Base-by-base conservation (phyloP, 345 rosid genomes). In the Turritis glabra region DNA sequence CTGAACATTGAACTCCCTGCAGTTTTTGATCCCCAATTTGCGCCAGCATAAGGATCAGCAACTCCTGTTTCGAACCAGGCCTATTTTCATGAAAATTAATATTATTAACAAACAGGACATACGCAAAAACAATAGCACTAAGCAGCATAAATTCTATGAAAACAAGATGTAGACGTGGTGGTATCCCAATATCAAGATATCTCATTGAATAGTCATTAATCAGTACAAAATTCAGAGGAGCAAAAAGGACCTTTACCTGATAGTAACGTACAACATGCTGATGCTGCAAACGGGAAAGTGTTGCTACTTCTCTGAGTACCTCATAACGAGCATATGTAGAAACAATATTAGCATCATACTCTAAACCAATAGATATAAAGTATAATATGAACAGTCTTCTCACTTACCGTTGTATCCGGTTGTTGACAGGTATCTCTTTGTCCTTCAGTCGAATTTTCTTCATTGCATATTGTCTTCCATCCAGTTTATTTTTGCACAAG, bases 231-330 rank as follows among this genome's bases (percentile, higher is more conserved):
- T 61, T 71, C 50, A 64, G 50, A 48, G 32, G 37, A 65, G 29
- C 19, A 63, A 30, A 53, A 66, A 67, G 53, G 32, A 41, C 46
- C 3, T 74, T 66, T 52, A 94, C 98, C 93, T 94, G 98, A 86
- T 91, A 94, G 80, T 94, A 94, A 41, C 98, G 98, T 56, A 94
- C 98, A 62, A 94, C 97, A 84, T 94, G 98, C n/a, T 84, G 96
- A 90, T 94, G 98, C 69, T 94, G 97, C 83, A 94, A 85, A 46
- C 97, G 98, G 7, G 98, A 90, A 69, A 94, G 96, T 41, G 98
- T 94, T 10, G 97, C 91, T 71, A 94, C 98, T 83, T 94, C 98
- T 87, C 98, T 94, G 79, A 77, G 76, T 48, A 86, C 44, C 80
- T 80, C 84, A 64, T 23, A 15, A 80, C 10, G 38, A 73, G 53